Evolutionary conservation across 1,139 yeast genomes (phyloP).

Genomic region (Yamadazyma trypodendri): DNA sequence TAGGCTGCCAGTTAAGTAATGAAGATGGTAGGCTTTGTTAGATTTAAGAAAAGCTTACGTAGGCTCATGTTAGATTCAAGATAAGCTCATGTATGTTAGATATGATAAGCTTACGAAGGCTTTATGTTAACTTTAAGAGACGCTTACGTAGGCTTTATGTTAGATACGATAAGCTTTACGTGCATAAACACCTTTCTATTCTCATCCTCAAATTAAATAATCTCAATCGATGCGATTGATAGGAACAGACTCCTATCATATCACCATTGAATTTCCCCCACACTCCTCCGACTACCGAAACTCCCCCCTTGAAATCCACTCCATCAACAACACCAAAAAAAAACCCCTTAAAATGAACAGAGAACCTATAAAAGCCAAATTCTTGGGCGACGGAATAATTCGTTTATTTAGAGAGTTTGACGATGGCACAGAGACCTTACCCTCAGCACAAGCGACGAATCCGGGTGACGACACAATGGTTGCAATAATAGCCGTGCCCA

Average conservation of each 20-base stretch:
- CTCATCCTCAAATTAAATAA: too few species aligned
- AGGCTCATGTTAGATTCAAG: too few species aligned
- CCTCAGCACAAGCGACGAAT: conserved; percentile 6
- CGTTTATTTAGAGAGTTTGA: conserved; percentile 59
- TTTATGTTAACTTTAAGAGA: too few species aligned
- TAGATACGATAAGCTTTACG: too few species aligned
- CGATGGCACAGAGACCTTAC: conserved; percentile 15
- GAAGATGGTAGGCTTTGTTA: too few species aligned
- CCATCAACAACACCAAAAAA: conserved; percentile 24
- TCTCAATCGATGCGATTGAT: conserved; percentile 27
- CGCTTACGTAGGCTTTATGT: too few species aligned
- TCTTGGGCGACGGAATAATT: conserved; percentile 72
- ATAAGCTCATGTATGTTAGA: too few species aligned
- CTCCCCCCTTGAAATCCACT: conserved; percentile 30
- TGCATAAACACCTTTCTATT: too few species aligned
- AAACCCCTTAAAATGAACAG: conserved; percentile 18
- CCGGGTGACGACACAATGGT: conserved; percentile 63
- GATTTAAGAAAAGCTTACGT: too few species aligned
- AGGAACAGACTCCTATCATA: conserved; percentile 45
- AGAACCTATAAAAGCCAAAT: conserved; percentile 56
- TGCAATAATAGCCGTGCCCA: conserved; percentile 81
- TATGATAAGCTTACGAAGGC: too few species aligned
- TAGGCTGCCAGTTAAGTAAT: not conserved
- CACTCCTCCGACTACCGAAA: conserved; percentile 25
- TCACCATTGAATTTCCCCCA: conserved; percentile 28